Evolutionary conservation across 2,329 filamentous ascomycete genomes (phyloP).

Genomic region (Amphichorda felina): DNA sequence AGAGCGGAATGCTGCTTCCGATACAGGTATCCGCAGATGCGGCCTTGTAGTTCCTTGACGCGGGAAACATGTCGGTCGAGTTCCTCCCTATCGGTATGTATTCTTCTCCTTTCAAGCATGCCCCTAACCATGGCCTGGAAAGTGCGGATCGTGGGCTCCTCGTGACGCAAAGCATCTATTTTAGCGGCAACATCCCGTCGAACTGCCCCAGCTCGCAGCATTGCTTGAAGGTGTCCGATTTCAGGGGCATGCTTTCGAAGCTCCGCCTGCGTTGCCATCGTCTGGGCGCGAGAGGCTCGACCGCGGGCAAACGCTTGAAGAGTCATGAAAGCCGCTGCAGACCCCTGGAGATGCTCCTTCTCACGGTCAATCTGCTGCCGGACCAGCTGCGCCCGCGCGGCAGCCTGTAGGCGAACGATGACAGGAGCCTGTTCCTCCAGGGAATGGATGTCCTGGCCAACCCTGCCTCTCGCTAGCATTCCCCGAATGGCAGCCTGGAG

Average conservation of each 20-base stretch:
- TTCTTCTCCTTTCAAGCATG: constrained; percentile 41
- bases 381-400: constrained; percentile 49
- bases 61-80: constrained; percentile 45
- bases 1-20: constrained; percentile 50
- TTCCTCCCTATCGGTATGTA: constrained; percentile 35
- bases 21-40: constrained; percentile 51
- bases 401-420: constrained; percentile 51
- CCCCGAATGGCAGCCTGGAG: constrained; percentile 60
- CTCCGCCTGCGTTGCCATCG: constrained; percentile 33
- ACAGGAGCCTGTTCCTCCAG: constrained; percentile 38
- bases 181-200: constrained; percentile 35
- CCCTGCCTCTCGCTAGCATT: constrained; percentile 45
- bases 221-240: constrained; percentile 36
- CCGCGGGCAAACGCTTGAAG: constrained; percentile 32
- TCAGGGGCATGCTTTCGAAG: constrained; percentile 28
- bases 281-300: constrained; percentile 30
- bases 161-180: constrained; percentile 33
- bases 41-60: constrained; percentile 54
- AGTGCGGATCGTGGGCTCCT: constrained; percentile 32
- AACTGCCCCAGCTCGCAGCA: constrained; percentile 42
- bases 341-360: constrained; percentile 36
- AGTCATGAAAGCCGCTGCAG: constrained; percentile 35
- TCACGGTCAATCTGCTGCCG: constrained; percentile 41
- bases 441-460: constrained; percentile 38
- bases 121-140: constrained; percentile 51